Evolutionary conservation across 106 monocot genomes (phyloP).

Genomic region (Allium sativum): DNA sequence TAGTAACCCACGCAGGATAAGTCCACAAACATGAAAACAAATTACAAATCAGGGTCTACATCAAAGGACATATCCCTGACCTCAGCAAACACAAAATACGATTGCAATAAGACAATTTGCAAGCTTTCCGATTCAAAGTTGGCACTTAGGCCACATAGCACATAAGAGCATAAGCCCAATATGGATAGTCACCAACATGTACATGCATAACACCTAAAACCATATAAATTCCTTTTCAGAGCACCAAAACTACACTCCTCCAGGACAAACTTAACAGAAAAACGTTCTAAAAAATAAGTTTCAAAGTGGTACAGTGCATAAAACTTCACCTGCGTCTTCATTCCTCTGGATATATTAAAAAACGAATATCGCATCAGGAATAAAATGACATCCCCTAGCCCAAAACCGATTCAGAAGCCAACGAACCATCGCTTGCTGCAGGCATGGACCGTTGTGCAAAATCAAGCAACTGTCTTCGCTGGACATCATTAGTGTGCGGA

Average conservation of each 20-base stretch:
- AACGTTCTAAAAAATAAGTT: not conserved
- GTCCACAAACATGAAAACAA: too few species aligned
- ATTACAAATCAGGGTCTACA: too few species aligned
- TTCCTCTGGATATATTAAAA: not conserved
- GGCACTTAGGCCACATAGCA: too few species aligned
- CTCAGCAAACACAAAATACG: too few species aligned
- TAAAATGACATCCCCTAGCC: not conserved
- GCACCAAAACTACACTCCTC: conserved; percentile 28
- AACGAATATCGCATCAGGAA: not conserved
- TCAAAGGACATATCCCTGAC: too few species aligned
- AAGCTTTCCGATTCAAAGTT: too few species aligned
- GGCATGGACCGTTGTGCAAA: conserved; percentile 32
- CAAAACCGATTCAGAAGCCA: conserved; percentile 18
- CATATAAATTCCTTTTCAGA: not conserved
- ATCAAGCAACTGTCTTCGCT: conserved; percentile 29
- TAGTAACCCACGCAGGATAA: too few species aligned
- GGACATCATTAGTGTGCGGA: conserved; percentile 32
- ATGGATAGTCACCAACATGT: too few species aligned
- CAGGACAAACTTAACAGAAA: conserved; percentile 13
- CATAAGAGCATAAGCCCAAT: too few species aligned
- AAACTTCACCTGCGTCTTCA: not conserved
- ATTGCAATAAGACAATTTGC: too few species aligned
- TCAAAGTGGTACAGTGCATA: not conserved
- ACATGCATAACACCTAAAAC: too few species aligned
- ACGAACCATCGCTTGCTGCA: conserved; percentile 5